Evolutionary conservation across 2,329 filamentous ascomycete species (phyloP), one percentile per base, ranked within the genome.

Genomic region (Aspergillus quadricinctus): DNA sequence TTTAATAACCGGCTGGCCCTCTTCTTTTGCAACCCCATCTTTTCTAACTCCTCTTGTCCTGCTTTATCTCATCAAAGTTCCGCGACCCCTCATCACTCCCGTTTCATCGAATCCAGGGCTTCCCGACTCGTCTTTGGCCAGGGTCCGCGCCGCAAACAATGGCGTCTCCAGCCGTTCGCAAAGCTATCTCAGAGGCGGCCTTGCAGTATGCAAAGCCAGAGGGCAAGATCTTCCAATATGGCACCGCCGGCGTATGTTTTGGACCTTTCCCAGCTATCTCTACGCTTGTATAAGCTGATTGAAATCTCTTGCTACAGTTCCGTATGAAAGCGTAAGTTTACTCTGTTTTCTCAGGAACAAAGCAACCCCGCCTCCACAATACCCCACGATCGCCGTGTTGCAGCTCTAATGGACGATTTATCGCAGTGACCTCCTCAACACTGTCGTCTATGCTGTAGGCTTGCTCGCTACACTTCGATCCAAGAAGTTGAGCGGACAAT

Each of bases 381-480:
- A 62, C 66, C 66, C 68, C 68, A 64, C 67, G 66, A 67, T 68
- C 61, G 60, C 58, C 63, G 54, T 57, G 60, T 69, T 71, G 63
- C 69, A 59, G 61, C 58, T 62, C 65, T 77, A 72, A 69, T 72
- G 62, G 35, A 57, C 57, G 54, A 49, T 43, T 60, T n/a, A 51
- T 52, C 55, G 60, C 67, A 85, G 83, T 57, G 88, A 92, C 67
- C 83, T 96, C 55, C 88, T 97, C 67, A 90, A 95, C 71, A 94
- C 91, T 37, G 91, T 99, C 61, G 85, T 96, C 65, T 97, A 93
- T 77, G 88, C 92, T 49, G 92, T 97, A 63, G 94, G 93, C 52
- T 84, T 99, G 59, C 85, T 97, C 56, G 90, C 94, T 31, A 86
- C 89, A 55, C 83, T 97, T 52, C 88, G 94, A 61, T 97, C 92